Evolutionary conservation across 495 filamentous ascomycete species (phyloP).

Genomic region (Cairneyella variabilis): DNA sequence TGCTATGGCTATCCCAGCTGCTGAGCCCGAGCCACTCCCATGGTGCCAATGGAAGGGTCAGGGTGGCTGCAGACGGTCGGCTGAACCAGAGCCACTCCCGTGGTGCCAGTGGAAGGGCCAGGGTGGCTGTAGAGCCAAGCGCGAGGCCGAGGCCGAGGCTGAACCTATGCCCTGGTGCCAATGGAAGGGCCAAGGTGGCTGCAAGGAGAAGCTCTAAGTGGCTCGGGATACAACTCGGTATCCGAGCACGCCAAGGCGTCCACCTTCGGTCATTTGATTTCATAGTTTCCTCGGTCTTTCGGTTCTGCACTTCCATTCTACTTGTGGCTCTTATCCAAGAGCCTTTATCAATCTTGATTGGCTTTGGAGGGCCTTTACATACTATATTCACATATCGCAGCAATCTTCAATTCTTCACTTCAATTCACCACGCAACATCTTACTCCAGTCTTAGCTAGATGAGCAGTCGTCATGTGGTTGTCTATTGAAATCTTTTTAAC

Average conservation of each 20-base stretch:
- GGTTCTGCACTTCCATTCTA: too few relatives aligned
- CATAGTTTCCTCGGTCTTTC: too few relatives aligned
- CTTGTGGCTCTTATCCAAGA: too few relatives aligned
- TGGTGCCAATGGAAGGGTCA: slow-evolving; percentile 1
- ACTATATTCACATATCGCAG: too few relatives aligned
- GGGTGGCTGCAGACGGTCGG: slow-evolving; percentile 31
- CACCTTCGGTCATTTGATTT: too few relatives aligned
- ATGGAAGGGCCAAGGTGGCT: slow-evolving; percentile 23
- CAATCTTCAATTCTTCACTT: too few relatives aligned
- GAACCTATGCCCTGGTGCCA: slow-evolving; percentile 16
- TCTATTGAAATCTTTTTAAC: not conserved
- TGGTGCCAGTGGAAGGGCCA: slow-evolving; percentile 13
- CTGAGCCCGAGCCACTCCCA: not conserved
- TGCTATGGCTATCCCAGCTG: not conserved
- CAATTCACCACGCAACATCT: not conserved
- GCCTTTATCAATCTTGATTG: too few relatives aligned
- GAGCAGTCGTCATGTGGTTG: not conserved
- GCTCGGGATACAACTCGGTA: not conserved
- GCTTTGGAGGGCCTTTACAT: too few relatives aligned
- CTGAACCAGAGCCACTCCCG: slow-evolving; percentile 24
- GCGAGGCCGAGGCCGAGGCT: slow-evolving; percentile 32
- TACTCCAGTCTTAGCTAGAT: not conserved
- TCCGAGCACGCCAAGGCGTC: too few relatives aligned
- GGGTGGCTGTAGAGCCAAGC: slow-evolving; percentile 31
- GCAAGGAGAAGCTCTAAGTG: slow-evolving; percentile 19